Conservation (phyloP, 192 early-diverging fungal genomes). For the Glomus cerebriforme region DNA sequence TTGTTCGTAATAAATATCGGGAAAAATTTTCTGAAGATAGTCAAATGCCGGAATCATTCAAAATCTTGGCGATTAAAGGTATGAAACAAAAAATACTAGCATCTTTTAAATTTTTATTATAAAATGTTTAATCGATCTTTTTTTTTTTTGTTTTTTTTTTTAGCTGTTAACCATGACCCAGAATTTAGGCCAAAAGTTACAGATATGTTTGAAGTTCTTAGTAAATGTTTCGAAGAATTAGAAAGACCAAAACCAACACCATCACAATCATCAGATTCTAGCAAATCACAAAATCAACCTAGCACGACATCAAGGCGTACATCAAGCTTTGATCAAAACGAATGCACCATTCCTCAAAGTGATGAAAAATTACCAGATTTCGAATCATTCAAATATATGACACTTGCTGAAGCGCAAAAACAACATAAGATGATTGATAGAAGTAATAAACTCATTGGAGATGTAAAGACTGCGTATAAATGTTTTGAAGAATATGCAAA, state of each 20-base stretch:
- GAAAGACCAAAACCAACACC: neutral
- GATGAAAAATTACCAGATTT: neutral
- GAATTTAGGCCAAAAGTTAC: conserved; percentile 1
- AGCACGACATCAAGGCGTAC: neutral
- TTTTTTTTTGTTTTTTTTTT: neutral
- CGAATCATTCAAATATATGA: neutral
- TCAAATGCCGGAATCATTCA: neutral
- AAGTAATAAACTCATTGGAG: neutral
- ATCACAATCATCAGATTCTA: neutral
- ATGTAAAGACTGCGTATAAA: neutral
- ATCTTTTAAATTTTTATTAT: neutral
- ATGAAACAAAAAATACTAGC: neutral
- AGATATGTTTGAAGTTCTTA: neutral
- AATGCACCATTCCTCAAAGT: neutral
- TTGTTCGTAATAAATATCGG: neutral
- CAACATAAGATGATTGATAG: neutral
- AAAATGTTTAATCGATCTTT: neutral
- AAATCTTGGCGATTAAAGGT: neutral
- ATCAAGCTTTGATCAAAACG: neutral
- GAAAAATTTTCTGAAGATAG: neutral
- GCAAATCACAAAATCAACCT: too few species aligned
- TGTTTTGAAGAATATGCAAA: neutral
- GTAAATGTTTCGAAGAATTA: neutral
- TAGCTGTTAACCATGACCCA: neutral
- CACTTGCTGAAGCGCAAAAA: neutral